Evolutionary conservation across 139 green algal genomes (phyloP).

Genomic region (Yamagishiella unicocca): DNA sequence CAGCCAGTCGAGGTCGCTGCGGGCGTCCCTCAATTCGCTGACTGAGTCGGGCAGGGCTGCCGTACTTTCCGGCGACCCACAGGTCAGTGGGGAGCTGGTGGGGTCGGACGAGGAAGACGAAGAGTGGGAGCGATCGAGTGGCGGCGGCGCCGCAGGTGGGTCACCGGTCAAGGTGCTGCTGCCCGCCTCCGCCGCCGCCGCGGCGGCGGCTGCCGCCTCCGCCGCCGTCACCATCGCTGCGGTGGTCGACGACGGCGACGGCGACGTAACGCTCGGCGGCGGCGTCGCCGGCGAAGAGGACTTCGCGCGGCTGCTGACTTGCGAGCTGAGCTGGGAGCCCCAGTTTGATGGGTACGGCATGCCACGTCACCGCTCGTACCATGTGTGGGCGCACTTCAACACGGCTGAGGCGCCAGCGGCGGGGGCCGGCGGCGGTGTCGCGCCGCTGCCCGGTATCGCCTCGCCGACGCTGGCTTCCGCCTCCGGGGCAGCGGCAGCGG

Average conservation of each 20-base stretch:
- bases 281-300: neutral
- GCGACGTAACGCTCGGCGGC: neutral
- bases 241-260: neutral
- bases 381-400: conserved; percentile 40
- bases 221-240: neutral
- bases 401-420: neutral
- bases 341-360: conserved; percentile 23
- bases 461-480: too few relatives aligned
- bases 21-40: neutral
- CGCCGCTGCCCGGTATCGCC: too few relatives aligned
- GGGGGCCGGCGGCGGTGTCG: neutral
- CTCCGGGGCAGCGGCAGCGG: too few relatives aligned
- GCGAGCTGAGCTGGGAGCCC: conserved; percentile 37
- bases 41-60: neutral
- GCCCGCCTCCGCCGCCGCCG: neutral
- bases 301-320: conserved; percentile 20
- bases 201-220: neutral
- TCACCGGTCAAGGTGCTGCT: conserved; percentile 12
- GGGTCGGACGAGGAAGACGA: neutral
- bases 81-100: neutral
- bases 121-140: neutral
- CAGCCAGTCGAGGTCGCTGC: neutral
- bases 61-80: neutral
- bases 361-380: conserved; percentile 36
- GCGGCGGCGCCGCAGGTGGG: neutral